Evolutionary conservation across 495 filamentous ascomycete genomes (phyloP).

Genomic region (Aspergillus incahuasiensis): DNA sequence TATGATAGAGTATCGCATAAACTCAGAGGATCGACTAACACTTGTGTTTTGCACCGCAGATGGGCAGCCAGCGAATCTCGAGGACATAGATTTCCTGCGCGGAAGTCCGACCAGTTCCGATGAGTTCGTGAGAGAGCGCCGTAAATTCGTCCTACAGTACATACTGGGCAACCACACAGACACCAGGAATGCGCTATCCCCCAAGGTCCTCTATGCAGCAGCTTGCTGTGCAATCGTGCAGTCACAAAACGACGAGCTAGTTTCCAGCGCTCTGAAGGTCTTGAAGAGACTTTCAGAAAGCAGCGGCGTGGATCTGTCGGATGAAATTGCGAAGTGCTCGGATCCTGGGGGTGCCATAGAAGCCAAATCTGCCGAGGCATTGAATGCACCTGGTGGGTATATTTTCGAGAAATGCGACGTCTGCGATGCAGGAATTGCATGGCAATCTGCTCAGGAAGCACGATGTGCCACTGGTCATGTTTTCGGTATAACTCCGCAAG

Average conservation of each 20-base stretch:
- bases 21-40: conserved; percentile 31
- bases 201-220: conserved; percentile 34
- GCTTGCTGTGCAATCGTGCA: conserved; percentile 37
- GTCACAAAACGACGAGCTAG: conserved; percentile 20
- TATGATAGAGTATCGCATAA: conserved; percentile 47
- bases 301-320: conserved; percentile 28
- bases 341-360: conserved; percentile 10
- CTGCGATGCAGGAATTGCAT: conserved; percentile 39
- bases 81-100: conserved; percentile 13
- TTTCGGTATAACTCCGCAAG: conserved; percentile 33
- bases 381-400: conserved; percentile 20
- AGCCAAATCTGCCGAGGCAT: conserved; percentile 23
- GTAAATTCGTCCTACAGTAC: conserved; percentile 26
- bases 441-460: conserved; percentile 34
- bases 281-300: conserved; percentile 25
- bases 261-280: conserved; percentile 24
- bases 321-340: conserved; percentile 31
- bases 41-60: conserved; percentile 34
- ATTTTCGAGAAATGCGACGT: conserved; percentile 46
- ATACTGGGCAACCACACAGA: conserved; percentile 23
- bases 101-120: conserved; percentile 3
- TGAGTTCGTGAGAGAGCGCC: conserved; percentile 14
- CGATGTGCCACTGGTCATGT: conserved; percentile 46
- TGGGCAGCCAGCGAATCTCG: neutral
- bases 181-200: conserved; percentile 13